Conservation (phyloP, 495 filamentous ascomycete species). For the Tuber brumale region DNA sequence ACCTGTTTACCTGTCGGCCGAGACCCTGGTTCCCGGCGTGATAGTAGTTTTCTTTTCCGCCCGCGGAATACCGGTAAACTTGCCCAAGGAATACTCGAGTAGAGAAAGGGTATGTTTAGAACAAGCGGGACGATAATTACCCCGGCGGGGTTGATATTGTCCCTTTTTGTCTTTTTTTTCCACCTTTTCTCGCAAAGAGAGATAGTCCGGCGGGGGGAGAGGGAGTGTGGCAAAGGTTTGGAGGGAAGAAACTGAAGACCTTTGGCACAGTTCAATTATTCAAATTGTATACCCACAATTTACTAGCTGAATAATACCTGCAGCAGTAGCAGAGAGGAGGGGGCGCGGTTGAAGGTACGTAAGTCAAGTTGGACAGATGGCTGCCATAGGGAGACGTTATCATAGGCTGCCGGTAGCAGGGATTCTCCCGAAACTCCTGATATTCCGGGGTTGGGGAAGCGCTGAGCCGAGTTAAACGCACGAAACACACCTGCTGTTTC, state of each 20-base stretch:
- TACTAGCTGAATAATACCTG: too few relatives aligned
- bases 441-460: background rate
- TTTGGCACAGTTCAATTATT: too few relatives aligned
- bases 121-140: background rate
- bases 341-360: too few relatives aligned
- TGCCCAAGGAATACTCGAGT: background rate
- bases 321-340: too few relatives aligned
- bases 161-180: background rate
- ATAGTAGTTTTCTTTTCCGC: background rate
- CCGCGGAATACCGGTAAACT: background rate
- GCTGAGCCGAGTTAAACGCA: background rate
- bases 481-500: background rate
- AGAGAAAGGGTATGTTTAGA: background rate
- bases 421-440: too few relatives aligned
- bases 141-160: background rate
- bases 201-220: background rate
- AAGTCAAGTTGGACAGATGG: too few relatives aligned
- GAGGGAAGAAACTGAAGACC: too few relatives aligned
- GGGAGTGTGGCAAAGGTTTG: background rate
- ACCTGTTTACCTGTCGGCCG: background rate
- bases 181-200: too few relatives aligned
- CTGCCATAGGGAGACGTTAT: background rate
- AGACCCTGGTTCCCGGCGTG: background rate
- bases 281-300: too few relatives aligned
- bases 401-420: background rate